Conservation (phyloP, 768 basidiomycete species). For the Pisolithus orientalis region DNA sequence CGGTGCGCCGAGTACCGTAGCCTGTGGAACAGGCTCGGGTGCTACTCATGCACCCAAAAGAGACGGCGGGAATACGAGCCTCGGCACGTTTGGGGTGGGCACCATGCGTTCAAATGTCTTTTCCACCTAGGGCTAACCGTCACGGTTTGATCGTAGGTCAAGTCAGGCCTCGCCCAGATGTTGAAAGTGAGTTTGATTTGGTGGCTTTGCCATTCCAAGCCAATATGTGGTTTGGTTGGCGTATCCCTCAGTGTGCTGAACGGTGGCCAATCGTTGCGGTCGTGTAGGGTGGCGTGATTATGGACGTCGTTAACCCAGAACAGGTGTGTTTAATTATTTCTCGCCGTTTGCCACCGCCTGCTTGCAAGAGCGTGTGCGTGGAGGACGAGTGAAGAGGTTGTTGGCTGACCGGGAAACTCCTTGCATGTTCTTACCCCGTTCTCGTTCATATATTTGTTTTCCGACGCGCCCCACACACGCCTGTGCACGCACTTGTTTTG, state of each 20-base stretch:
- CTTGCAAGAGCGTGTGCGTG: not conserved
- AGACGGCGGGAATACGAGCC: slow-evolving; percentile 49
- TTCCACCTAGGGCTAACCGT: not conserved
- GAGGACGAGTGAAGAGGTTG: not conserved
- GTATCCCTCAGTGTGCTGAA: not conserved
- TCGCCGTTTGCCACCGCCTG: not conserved
- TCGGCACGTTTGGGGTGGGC: slow-evolving; percentile 69
- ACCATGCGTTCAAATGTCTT: not conserved
- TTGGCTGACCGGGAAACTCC: not conserved
- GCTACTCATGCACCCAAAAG: slow-evolving; percentile 37
- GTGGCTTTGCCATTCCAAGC: not conserved
- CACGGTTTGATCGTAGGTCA: slow-evolving; percentile 49
- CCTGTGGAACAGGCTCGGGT: not conserved
- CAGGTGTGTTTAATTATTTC: slow-evolving; percentile 32
- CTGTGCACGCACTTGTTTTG: not conserved
- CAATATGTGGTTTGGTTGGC: not conserved
- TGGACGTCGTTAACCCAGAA: slow-evolving; percentile 89
- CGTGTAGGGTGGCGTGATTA: slow-evolving; percentile 75
- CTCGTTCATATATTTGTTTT: slow-evolving; percentile 17
- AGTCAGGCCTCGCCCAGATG: slow-evolving; percentile 95
- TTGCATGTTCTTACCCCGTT: not conserved
- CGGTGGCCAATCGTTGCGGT: slow-evolving; percentile 1
- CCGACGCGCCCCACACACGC: slow-evolving; percentile 2
- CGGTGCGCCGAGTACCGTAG: slow-evolving; percentile 1
- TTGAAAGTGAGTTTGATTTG: slow-evolving; percentile 55